Evolutionary conservation across 208 protist genomes (phyloP).

Genomic region (Vickermania ingenoplastis): DNA sequence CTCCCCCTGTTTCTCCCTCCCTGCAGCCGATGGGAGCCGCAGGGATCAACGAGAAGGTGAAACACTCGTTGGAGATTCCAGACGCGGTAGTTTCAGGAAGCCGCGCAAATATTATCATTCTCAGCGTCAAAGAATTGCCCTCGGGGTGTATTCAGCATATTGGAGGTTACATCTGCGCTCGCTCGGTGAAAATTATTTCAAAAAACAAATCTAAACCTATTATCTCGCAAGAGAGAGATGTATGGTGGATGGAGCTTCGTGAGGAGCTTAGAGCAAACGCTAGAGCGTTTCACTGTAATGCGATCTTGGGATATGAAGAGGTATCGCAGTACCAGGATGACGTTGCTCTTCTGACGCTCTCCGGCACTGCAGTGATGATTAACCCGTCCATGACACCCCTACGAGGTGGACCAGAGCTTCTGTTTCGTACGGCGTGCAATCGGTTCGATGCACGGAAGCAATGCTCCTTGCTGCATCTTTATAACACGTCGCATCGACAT

Average conservation of each 20-base stretch:
- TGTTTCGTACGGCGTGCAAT: constrained; percentile 40
- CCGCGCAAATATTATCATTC: constrained; percentile 51
- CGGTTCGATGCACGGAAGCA: constrained; percentile 23
- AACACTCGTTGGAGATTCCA: background rate
- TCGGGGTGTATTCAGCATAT: constrained; percentile 69
- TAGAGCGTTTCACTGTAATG: constrained; percentile 83
- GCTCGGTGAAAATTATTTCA: constrained; percentile 85
- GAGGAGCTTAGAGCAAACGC: constrained; percentile 86
- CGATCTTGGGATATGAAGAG: constrained; percentile 87
- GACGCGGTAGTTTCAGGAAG: constrained; percentile 2
- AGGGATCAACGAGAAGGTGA: background rate
- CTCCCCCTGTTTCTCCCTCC: background rate
- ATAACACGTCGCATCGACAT: constrained; percentile 22
- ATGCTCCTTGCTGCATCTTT: constrained; percentile 68
- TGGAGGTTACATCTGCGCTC: constrained; percentile 78
- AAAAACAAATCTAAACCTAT: constrained; percentile 74
- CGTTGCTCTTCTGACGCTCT: constrained; percentile 76
- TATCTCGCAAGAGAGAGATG: constrained; percentile 83
- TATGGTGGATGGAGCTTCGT: constrained; percentile 91
- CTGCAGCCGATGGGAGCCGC: background rate
- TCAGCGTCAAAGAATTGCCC: constrained; percentile 81
- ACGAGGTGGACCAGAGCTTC: constrained; percentile 51
- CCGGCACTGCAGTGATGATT: constrained; percentile 85
- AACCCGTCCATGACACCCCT: constrained; percentile 43
- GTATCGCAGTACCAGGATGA: constrained; percentile 77